phyloP scores from a whole-genome alignment of 1,284 basidiomycete genomes.

The Ustilago crameri region DNA sequence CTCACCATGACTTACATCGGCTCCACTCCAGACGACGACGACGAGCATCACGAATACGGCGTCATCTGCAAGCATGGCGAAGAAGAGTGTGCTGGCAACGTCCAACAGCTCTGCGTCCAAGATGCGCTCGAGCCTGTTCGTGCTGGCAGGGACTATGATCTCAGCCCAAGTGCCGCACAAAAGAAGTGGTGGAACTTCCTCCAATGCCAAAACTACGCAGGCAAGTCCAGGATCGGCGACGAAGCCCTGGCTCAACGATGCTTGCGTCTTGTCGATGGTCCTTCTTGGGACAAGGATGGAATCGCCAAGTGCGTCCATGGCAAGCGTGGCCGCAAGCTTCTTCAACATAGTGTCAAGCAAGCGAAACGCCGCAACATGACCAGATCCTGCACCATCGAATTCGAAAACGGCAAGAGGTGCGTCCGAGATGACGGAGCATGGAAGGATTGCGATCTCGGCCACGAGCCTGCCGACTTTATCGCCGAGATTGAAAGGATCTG shows the following conservation, averaged over 20 bases:
- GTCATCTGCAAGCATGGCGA: slow-evolving; percentile 53
- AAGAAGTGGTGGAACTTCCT: slow-evolving; percentile 57
- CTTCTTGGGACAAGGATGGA: slow-evolving; percentile 52
- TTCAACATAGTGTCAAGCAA: slow-evolving; percentile 38
- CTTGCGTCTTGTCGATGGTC: slow-evolving; percentile 44
- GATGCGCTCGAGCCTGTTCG: slow-evolving; percentile 47
- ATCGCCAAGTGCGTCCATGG: slow-evolving; percentile 50
- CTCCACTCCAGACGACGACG: slow-evolving; percentile 15
- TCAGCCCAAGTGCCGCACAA: slow-evolving; percentile 55
- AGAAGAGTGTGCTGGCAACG: slow-evolving; percentile 53
- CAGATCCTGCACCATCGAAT: slow-evolving; percentile 50
- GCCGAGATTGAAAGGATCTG: slow-evolving; percentile 54
- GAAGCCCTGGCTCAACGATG: slow-evolving; percentile 47
- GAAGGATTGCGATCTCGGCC: slow-evolving; percentile 57
- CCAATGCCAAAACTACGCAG: slow-evolving; percentile 52
- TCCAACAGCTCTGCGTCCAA: slow-evolving; percentile 60
- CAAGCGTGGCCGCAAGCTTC: slow-evolving; percentile 42
- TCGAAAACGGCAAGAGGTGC: slow-evolving; percentile 51
- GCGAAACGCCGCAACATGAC: slow-evolving; percentile 28
- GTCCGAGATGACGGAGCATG: slow-evolving; percentile 52
- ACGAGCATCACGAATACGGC: slow-evolving; percentile 29
- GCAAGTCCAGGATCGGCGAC: slow-evolving; percentile 46
- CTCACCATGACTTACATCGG: slow-evolving; percentile 54
- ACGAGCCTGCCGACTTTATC: slow-evolving; percentile 51
- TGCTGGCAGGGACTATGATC: slow-evolving; percentile 52